Conservation (phyloP, 2,329 filamentous ascomycete species). For the Colletotrichum liaoningense region DNA sequence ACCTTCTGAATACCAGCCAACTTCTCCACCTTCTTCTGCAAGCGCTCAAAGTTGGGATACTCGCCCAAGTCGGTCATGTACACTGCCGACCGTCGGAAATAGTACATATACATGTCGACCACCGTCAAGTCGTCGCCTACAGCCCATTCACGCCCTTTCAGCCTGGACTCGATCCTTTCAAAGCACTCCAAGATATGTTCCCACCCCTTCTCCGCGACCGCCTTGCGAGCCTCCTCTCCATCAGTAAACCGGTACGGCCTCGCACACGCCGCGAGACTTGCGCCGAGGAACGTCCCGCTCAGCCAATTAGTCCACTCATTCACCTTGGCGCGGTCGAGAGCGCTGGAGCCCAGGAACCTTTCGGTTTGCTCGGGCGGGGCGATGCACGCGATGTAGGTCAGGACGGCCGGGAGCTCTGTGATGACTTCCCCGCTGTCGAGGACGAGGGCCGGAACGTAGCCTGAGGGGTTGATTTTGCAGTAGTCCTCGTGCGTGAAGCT, state of each 20-base stretch:
- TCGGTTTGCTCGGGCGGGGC: conserved; percentile 16
- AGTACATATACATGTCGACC: neutral
- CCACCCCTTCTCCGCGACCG: neutral
- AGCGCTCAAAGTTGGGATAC: neutral
- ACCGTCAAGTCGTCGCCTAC: neutral
- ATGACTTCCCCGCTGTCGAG: conserved; percentile 41
- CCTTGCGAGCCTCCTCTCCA: neutral
- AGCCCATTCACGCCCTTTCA: neutral
- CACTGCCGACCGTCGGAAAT: neutral
- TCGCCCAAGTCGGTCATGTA: neutral
- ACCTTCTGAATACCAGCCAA: neutral
- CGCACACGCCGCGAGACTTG: neutral
- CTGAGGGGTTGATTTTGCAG: conserved; percentile 13
- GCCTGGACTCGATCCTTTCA: neutral
- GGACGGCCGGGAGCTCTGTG: conserved; percentile 47
- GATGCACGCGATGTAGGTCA: conserved; percentile 45
- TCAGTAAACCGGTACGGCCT: neutral
- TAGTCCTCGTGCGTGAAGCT: neutral
- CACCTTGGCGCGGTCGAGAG: neutral
- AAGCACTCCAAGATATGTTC: neutral
- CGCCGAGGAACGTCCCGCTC: neutral
- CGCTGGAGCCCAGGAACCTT: neutral
- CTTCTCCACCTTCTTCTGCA: neutral
- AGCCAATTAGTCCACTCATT: neutral
- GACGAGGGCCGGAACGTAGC: conserved; percentile 47